Conservation (phyloP, 345 rosid species). For the Reutealis trisperma region DNA sequence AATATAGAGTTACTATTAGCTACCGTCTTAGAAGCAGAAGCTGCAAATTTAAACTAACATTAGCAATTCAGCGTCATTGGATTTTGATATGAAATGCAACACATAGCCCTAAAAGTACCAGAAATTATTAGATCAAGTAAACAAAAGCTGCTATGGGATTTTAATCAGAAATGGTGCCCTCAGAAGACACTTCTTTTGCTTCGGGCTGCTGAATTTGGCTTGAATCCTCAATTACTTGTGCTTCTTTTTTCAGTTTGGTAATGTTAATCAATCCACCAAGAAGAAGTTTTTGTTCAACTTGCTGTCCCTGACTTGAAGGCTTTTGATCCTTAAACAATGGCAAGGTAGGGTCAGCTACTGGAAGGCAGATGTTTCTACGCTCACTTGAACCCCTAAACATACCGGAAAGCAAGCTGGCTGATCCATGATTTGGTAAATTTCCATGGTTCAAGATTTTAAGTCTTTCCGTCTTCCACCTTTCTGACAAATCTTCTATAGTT, state of each 20-base stretch:
- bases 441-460: background rate
- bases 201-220: background rate
- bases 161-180: background rate
- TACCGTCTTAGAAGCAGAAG: background rate
- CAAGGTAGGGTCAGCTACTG: background rate
- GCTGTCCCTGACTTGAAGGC: background rate
- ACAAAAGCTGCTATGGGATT: background rate
- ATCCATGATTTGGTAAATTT: background rate
- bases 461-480: slow-evolving; percentile 21
- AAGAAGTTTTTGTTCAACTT: background rate
- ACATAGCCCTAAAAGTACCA: background rate
- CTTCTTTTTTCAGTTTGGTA: background rate
- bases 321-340: background rate
- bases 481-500: slow-evolving; percentile 12
- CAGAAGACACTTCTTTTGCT: slow-evolving; percentile 3
- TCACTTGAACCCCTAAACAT: background rate
- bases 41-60: background rate
- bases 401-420: background rate
- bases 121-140: too few species aligned
- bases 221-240: background rate
- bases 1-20: too few species aligned
- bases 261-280: slow-evolving; percentile 4
- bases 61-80: background rate
- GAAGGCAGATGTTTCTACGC: background rate
- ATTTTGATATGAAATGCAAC: background rate